Percentiles rank a stretch among this genome's conserved stretches.
These are phyloP conservation scores for Globisporangium cystogenes DNA, from an alignment of 352 stramenopile genomes.

Conservation along the genomic window DNA sequence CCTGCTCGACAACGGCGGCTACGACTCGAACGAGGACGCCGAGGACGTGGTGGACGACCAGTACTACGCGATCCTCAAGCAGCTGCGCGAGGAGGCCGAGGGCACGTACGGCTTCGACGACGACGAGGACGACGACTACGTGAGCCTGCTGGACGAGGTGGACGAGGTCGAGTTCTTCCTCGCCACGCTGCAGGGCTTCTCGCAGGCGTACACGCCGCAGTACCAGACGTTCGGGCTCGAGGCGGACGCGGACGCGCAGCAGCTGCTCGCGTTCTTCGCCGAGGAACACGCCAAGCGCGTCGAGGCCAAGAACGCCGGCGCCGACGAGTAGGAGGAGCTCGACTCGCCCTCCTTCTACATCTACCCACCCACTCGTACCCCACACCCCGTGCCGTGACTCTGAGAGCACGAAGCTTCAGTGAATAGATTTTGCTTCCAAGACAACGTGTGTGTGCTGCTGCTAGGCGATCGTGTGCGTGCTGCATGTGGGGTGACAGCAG, in stretches of 20 bases:
- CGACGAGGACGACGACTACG: slow-evolving; percentile 94
- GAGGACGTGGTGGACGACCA: slow-evolving; percentile 93
- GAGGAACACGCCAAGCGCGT: slow-evolving; percentile 42
- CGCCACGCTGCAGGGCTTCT: slow-evolving; percentile 78
- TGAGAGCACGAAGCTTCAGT: too few relatives aligned
- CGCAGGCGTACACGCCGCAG: slow-evolving; percentile 39
- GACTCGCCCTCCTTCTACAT: too few relatives aligned
- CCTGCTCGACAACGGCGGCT: slow-evolving; percentile 89
- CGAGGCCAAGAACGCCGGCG: slow-evolving; percentile 17
- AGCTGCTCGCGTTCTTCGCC: slow-evolving; percentile 52
- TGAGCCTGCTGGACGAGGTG: slow-evolving; percentile 89
- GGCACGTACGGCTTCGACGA: slow-evolving; percentile 65
- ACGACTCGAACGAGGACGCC: slow-evolving; percentile 84
- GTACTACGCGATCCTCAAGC: slow-evolving; percentile 92
- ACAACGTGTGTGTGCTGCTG: too few relatives aligned
- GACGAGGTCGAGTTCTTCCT: slow-evolving; percentile 92
- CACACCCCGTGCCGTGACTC: too few relatives aligned
- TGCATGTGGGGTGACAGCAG: too few relatives aligned
- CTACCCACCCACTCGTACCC: too few relatives aligned
- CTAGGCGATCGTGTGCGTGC: too few relatives aligned
- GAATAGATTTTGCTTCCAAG: too few relatives aligned
- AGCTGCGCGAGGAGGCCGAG: slow-evolving; percentile 87
- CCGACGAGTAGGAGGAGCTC: background rate
- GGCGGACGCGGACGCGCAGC: slow-evolving; percentile 48
- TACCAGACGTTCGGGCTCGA: slow-evolving; percentile 63